These are phyloP conservation scores for Coemansia pectinata DNA, from an alignment of 192 early-diverging fungal species.

Conservation along the genomic window DNA sequence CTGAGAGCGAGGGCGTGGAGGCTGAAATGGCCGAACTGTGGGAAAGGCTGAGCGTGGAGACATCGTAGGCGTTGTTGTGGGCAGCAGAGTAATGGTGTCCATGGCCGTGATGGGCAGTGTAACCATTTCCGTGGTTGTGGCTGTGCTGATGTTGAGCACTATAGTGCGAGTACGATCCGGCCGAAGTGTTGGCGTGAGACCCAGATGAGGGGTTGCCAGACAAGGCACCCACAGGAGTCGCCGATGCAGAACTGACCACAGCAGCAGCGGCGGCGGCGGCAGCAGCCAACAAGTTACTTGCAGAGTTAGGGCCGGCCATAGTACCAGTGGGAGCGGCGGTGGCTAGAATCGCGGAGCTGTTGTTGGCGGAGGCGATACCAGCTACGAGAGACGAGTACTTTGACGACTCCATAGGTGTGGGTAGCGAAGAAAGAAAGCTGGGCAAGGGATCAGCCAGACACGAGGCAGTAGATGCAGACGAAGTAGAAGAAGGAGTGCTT, in stretches of 20 bases:
- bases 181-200: conserved; percentile 3
- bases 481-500: conserved; percentile 12
- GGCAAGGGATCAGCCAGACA: conserved; percentile 42
- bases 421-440: conserved; percentile 44
- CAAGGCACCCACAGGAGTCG: conserved; percentile 3
- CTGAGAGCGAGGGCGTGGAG: background rate
- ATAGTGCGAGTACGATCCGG: conserved; percentile 6
- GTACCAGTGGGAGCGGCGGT: background rate
- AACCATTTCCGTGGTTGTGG: background rate
- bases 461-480: conserved; percentile 3
- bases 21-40: background rate
- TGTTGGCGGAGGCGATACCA: background rate
- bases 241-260: background rate
- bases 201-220: background rate
- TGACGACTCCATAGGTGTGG: conserved; percentile 21
- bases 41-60: background rate
- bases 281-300: background rate
- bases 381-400: conserved; percentile 41
- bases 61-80: conserved; percentile 1
- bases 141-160: conserved; percentile 2
- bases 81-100: background rate
- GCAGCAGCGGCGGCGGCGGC: conserved; percentile 11
- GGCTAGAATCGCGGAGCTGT: conserved; percentile 17
- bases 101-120: conserved; percentile 1
- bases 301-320: background rate